phyloP scores from a whole-genome alignment of 352 stramenopile species.

The Phytophthora kernoviae region DNA sequence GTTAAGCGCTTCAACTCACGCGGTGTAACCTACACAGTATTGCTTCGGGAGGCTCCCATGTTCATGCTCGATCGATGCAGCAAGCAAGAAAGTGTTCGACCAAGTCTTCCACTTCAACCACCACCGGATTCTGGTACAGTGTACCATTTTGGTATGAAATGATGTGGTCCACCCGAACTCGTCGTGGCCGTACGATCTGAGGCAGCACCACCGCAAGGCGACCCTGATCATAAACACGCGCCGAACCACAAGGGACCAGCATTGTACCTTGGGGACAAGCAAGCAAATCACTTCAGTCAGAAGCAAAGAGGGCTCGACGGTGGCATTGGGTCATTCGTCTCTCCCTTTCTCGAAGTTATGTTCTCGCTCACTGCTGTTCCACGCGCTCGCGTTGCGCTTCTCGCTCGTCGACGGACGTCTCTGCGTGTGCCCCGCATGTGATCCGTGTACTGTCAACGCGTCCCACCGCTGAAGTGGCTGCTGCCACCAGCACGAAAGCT shows the following conservation, averaged over 20 bases:
- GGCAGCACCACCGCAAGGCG: not conserved
- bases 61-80: too few relatives aligned
- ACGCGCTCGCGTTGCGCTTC: slow-evolving; percentile 15
- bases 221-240: slow-evolving; percentile 22
- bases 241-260: slow-evolving; percentile 32
- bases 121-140: too few relatives aligned
- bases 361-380: slow-evolving; percentile 24
- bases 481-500: slow-evolving; percentile 35
- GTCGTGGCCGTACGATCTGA: too few relatives aligned
- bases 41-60: too few relatives aligned
- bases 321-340: slow-evolving; percentile 36
- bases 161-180: slow-evolving; percentile 4
- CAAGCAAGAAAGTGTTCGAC: too few relatives aligned
- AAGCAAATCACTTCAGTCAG: slow-evolving; percentile 7
- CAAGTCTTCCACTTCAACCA: too few relatives aligned
- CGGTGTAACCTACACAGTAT: too few relatives aligned
- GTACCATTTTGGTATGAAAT: slow-evolving; percentile 6
- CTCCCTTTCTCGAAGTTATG: slow-evolving; percentile 25
- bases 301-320: slow-evolving; percentile 35
- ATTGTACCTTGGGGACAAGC: slow-evolving; percentile 5
- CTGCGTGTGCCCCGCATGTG: slow-evolving; percentile 28
- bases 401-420: slow-evolving; percentile 7
- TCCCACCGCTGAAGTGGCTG: slow-evolving; percentile 49
- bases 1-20: too few relatives aligned
- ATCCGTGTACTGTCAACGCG: slow-evolving; percentile 70